Conservation (phyloP, 208 protist species). For the Crithidia expoeki region DNA sequence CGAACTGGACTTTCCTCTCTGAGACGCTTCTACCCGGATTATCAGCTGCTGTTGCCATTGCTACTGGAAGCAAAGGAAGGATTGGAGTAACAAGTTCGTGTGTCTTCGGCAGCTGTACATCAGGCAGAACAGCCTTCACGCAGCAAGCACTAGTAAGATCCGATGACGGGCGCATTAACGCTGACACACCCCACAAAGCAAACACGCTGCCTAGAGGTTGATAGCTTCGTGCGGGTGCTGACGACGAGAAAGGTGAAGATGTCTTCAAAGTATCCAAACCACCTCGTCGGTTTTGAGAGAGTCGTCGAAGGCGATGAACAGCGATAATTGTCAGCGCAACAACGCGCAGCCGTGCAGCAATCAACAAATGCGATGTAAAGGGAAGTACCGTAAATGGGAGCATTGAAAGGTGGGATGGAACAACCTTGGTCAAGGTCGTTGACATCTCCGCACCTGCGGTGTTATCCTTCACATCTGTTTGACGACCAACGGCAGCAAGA, state of each 20-base stretch:
- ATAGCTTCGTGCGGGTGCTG: not conserved
- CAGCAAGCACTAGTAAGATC: not conserved
- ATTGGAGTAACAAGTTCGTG: not conserved
- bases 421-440: not conserved
- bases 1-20: not conserved
- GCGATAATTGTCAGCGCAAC: not conserved
- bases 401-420: not conserved
- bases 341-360: not conserved
- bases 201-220: not conserved
- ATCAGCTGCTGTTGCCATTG: too few species aligned
- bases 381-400: not conserved
- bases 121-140: not conserved
- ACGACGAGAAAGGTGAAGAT: not conserved
- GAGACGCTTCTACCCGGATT: too few species aligned
- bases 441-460: not conserved
- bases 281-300: not conserved
- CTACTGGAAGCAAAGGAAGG: not conserved
- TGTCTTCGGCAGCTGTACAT: constrained; percentile 1
- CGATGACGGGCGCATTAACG: too few species aligned
- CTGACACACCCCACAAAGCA: not conserved
- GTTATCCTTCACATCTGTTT: not conserved
- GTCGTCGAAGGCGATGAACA: not conserved
- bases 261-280: too few species aligned
- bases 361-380: not conserved
- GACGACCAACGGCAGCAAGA: not conserved